Conservation (phyloP, 192 early-diverging fungal species). For the Fimicolochytrium jonesii region DNA sequence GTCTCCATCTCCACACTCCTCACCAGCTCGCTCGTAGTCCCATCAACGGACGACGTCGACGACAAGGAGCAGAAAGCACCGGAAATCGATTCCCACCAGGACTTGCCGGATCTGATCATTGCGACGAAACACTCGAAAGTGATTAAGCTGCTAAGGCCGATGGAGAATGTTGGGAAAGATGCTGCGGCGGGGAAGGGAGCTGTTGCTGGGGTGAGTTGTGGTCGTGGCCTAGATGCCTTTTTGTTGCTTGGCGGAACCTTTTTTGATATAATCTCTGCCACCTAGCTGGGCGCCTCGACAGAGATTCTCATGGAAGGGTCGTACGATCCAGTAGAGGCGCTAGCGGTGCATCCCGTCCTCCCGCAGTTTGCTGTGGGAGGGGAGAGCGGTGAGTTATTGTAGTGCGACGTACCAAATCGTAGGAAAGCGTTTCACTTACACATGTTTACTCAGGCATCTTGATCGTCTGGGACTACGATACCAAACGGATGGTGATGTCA, state of each 20-base stretch:
- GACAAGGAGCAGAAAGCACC: neutral
- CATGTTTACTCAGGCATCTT: too few species aligned
- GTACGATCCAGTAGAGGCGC: conserved; percentile 29
- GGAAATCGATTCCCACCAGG: conserved; percentile 10
- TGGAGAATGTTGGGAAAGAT: too few species aligned
- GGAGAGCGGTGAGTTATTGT: conserved; percentile 36
- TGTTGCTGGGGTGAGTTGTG: too few species aligned
- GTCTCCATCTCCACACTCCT: conserved; percentile 27
- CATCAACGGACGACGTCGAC: neutral
- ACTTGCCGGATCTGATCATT: conserved; percentile 45
- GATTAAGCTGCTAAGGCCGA: neutral
- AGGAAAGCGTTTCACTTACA: too few species aligned
- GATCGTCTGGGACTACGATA: conserved; percentile 45
- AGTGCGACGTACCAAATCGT: too few species aligned
- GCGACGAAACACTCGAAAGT: conserved; percentile 34
- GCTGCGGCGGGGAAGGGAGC: too few species aligned
- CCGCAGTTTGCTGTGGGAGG: conserved; percentile 40
- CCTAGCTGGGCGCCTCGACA: too few species aligned
- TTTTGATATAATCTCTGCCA: too few species aligned
- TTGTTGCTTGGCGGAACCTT: too few species aligned
- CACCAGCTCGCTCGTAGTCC: neutral
- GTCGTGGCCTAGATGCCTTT: too few species aligned
- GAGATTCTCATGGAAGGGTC: conserved; percentile 35
- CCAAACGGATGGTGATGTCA: conserved; percentile 26
- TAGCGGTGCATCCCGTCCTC: conserved; percentile 37